Evolutionary conservation across 768 basidiomycete species (phyloP).

Genomic region (Psilocybe azurescens): DNA sequence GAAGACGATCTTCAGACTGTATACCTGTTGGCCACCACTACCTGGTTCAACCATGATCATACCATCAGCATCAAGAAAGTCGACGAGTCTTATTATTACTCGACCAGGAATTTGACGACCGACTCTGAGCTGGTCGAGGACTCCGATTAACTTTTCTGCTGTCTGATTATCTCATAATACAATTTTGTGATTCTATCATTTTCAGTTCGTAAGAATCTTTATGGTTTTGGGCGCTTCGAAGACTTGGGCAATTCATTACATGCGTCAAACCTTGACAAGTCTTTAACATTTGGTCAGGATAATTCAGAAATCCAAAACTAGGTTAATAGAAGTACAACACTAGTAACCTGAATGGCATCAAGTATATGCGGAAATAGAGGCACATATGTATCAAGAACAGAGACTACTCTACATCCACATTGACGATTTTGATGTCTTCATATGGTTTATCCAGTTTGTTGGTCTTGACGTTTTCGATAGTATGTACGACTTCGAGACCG

Average conservation of each 20-base stretch:
- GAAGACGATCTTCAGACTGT: slow-evolving; percentile 45
- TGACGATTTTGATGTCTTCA: slow-evolving; percentile 92
- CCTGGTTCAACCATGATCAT: slow-evolving; percentile 30
- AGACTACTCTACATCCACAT: slow-evolving; percentile 69
- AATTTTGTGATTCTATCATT: not conserved
- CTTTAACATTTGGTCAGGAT: no score
- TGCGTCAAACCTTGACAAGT: no score
- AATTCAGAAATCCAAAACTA: no score
- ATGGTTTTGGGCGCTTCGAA: no score
- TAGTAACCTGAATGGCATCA: not conserved
- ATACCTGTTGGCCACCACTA: slow-evolving; percentile 35
- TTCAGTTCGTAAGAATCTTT: no score
- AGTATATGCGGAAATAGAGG: not conserved
- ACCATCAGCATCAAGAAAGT: slow-evolving; percentile 21
- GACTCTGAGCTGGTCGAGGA: not conserved
- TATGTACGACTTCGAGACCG: slow-evolving; percentile 89
- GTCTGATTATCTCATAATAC: not conserved
- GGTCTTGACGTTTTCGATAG: slow-evolving; percentile 89
- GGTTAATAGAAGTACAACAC: not conserved
- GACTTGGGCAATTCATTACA: no score
- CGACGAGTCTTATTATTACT: slow-evolving; percentile 23
- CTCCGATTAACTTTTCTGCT: not conserved
- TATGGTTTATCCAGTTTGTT: slow-evolving; percentile 88
- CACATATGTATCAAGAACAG: not conserved
- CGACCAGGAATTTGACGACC: slow-evolving; percentile 5